A percentile compares a stretch with the other conserved stretches of the same genome.
phyloP scores from a whole-genome alignment of 805 yeast species.

The Candida silvicultrix region DNA sequence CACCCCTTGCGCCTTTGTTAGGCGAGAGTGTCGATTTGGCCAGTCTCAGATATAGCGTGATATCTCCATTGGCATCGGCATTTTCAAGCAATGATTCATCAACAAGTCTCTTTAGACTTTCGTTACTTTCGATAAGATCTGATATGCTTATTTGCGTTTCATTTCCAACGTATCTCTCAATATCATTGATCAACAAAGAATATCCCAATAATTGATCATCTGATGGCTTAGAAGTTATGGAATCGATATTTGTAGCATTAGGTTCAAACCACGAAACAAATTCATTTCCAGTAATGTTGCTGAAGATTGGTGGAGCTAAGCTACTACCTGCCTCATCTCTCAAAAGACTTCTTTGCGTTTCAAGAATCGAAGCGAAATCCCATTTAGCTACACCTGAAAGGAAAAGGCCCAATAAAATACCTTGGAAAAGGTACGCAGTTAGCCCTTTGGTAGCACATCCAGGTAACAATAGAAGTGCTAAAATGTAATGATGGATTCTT shows the following conservation, averaged over 20 bases:
- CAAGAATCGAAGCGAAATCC: conserved; percentile 90
- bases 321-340: conserved; percentile 66
- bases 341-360: conserved; percentile 58
- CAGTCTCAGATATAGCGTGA: conserved; percentile 46
- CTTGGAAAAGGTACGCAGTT: conserved; percentile 73
- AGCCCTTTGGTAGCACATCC: conserved; percentile 76
- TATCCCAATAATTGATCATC: conserved; percentile 38
- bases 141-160: conserved; percentile 25
- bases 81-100: conserved; percentile 24
- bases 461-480: conserved; percentile 72
- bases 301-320: conserved; percentile 43
- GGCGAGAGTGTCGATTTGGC: conserved; percentile 41
- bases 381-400: conserved; percentile 85
- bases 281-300: conserved; percentile 16
- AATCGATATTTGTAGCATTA: conserved; percentile 7
- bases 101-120: conserved; percentile 8
- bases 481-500: conserved; percentile 75
- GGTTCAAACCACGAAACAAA: conserved; percentile 23
- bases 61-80: conserved; percentile 24
- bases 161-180: conserved; percentile 65
- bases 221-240: conserved; percentile 8
- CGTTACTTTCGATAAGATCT: conserved; percentile 8
- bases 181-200: conserved; percentile 70
- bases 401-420: conserved; percentile 72
- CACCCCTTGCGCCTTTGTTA: conserved; percentile 39